Evolutionary conservation across 495 filamentous ascomycete genomes (phyloP), one percentile per base, ranked within the genome.

Genomic region (Penicillium simplicissimum): DNA sequence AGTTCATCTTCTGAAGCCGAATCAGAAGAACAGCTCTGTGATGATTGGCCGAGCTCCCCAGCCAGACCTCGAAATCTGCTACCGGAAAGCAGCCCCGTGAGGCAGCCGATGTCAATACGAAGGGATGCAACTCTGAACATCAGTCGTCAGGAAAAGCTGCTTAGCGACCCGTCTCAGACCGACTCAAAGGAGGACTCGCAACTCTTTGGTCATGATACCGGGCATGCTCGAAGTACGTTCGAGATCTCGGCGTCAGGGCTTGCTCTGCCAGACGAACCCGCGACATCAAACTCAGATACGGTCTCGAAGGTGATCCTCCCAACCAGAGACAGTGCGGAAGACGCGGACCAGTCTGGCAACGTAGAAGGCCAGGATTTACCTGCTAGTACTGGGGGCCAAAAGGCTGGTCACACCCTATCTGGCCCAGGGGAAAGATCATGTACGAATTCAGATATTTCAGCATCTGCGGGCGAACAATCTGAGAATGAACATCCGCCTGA

Each of bases 71-170:
- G 35, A 45, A 51, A 60, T 47, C 21, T 21, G 35, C 43, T 71
- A 4, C 73, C 73, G 8, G 58, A 40, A 48, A 75, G 72, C 58
- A 74, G 71, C 57, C 73, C 73, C 13, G 28, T 69, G 7, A 42
- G 57, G 25, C 54, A 40, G n/a, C 15, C 53, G 17, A 42, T n/a
- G 15, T 35, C 33, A 35, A 9, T 19, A 19, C 36, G 47, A n/a
- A 59, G 19, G 6, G n/a, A 43, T 25, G 8, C 21, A 13, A 38
- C n/a, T 40, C 23, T n/a, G 3, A 42, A 34, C 2, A 31, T 19
- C 14, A 9, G 11, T 14, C 17, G 38, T 17, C 40, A 34, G 19
- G 21, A n/a, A 36, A n/a, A 19, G 8, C 8, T 0, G 9, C 25
- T 13, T 48, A 42, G 36, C 23, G 5, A 57, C 17, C 10, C 6